Base-by-base conservation (phyloP, 2,329 filamentous ascomycete species). In the Didymella pomorum region DNA sequence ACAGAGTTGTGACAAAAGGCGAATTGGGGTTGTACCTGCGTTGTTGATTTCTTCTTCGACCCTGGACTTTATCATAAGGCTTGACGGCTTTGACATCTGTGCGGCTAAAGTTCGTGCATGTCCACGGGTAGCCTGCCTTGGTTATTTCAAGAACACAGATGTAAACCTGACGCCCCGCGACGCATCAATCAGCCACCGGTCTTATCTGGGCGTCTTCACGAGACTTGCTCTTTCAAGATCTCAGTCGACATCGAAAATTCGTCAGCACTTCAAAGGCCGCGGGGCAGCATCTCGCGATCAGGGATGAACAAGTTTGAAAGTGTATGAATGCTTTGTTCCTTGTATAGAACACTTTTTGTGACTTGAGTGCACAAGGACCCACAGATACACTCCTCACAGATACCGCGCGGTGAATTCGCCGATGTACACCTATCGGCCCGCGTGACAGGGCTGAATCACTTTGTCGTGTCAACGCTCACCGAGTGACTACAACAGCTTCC, bases 341-440 rank as follows among this genome's bases (percentile, higher is more conserved):
- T 14, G 20, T 20, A 18, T 2, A 18, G 7, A 5, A 4, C 18
- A 14, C 37, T 41, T 14, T 10, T 23, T 43, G 1, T 43, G 41
- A 43, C 41, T 51, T 46, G 39, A 18, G 23, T 37, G 42, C 47
- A 46, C 21, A 9, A 39, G 20, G 50, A 46, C 16, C 31, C 29
- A 43, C 42, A 41, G 31, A 29, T 47, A 42, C 16, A 41, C 52
- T 26, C 26, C 31, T 41, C 44, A 33, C 42, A 14, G 14, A 46
- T 21, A 39, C n/a, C 52, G 56, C 45, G n/a, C 56, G 56, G 56
- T 58, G 45, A 54, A 42, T 54, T 58, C 56, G 56, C 56, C 56
- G 56, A 58, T 58, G 33, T 54, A 58, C 44, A 54, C 56, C 50
- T 58, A 58, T 58, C 56, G 56, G 56, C 50, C 50, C 56, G 49